These are phyloP conservation scores for Fraxinus floribunda DNA, from an alignment of 305 asterid genomes.

Conservation along the genomic window DNA sequence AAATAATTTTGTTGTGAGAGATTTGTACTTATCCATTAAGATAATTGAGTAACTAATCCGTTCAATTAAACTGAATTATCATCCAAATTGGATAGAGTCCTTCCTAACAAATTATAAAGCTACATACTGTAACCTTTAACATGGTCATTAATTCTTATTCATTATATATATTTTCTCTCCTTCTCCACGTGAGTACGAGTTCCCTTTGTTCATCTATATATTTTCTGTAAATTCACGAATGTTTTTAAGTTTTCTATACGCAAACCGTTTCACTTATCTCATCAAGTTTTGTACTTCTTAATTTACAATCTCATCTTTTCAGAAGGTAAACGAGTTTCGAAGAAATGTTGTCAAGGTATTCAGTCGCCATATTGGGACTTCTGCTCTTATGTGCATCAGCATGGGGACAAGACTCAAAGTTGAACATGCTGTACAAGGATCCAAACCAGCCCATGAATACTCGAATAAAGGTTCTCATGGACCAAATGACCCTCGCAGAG, in stretches of 20 bases:
- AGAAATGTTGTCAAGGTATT: constrained; percentile 19
- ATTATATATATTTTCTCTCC: not conserved
- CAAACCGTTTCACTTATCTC: not conserved
- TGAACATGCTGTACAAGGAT: constrained; percentile 41
- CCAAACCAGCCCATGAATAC: constrained; percentile 28
- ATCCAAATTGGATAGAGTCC: not conserved
- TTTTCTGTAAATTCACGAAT: not conserved
- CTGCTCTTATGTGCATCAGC: not conserved
- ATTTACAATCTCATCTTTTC: not conserved
- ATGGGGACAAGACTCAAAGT: not conserved
- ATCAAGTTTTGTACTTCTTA: not conserved
- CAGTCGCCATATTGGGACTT: constrained; percentile 1
- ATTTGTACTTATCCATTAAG: not conserved
- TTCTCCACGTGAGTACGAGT: not conserved
- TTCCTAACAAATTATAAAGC: not conserved
- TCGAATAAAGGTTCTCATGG: constrained; percentile 31
- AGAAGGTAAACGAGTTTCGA: not conserved
- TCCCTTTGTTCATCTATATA: not conserved
- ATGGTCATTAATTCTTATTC: not conserved
- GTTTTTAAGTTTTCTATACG: not conserved
- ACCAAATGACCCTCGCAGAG: constrained; percentile 42
- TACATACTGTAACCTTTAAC: not conserved
- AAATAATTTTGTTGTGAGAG: not conserved
- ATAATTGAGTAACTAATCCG: not conserved
- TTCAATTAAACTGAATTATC: not conserved